Conservation (phyloP, 2,329 filamentous ascomycete genomes). For the Elsinoe batatas region DNA sequence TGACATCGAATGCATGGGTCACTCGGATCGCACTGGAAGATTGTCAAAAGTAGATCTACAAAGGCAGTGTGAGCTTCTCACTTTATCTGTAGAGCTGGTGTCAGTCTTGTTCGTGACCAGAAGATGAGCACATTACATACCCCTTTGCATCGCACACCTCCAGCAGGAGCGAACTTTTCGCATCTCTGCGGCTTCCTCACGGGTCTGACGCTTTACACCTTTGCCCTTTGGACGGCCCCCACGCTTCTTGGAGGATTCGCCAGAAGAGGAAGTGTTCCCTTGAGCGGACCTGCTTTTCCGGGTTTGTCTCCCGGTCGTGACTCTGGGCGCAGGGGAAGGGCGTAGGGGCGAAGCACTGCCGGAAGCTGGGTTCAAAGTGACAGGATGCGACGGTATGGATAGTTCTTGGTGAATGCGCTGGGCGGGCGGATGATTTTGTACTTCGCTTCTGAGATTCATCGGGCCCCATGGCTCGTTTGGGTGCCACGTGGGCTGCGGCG, state of each 20-base stretch:
- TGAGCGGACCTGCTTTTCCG: neutral
- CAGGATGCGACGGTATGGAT: neutral
- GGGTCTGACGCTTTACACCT: neutral
- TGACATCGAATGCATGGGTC: neutral
- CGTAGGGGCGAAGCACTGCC: neutral
- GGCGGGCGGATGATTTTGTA: neutral
- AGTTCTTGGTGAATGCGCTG: neutral
- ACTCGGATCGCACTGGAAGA: neutral
- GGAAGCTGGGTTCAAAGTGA: neutral
- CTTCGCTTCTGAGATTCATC: neutral
- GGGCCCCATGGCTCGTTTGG: neutral
- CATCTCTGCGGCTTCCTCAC: neutral
- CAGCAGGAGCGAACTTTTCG: neutral
- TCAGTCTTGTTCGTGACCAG: neutral
- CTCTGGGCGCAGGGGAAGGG: neutral
- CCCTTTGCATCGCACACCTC: slow-evolving; percentile 6
- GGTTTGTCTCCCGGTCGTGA: neutral
- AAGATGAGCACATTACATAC: neutral
- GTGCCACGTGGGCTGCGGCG: neutral
- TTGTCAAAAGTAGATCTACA: neutral
- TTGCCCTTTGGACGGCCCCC: neutral
- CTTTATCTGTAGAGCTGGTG: neutral
- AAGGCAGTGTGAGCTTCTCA: neutral
- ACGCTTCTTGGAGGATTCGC: neutral
- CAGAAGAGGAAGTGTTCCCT: neutral